Evolutionary conservation across 345 rosid genomes (phyloP).

Genomic region (Eucalyptus regnans): DNA sequence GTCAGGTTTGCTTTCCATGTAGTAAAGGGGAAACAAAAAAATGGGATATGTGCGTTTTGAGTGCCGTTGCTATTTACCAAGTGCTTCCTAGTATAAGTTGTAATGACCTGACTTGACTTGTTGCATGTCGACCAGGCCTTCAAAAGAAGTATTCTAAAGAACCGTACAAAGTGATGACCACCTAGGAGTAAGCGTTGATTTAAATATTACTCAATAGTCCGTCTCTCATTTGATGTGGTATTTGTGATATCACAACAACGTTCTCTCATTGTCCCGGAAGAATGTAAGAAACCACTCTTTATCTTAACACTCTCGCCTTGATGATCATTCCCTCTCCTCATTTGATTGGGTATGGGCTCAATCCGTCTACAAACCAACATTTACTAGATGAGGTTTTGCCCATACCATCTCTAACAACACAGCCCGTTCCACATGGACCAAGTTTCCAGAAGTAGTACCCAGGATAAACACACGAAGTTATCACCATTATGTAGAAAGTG

Average conservation of each 20-base stretch:
- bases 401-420: neutral
- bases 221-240: neutral
- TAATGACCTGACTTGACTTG: neutral
- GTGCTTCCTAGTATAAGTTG: neutral
- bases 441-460: neutral
- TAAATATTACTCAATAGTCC: neutral
- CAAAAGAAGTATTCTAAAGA: neutral
- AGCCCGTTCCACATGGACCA: neutral
- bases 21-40: neutral
- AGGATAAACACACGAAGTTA: neutral
- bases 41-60: neutral
- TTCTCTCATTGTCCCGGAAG: neutral
- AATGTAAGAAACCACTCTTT: neutral
- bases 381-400: neutral
- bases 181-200: neutral
- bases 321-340: neutral
- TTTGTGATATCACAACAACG: neutral
- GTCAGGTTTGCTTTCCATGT: neutral
- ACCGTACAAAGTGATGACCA: neutral
- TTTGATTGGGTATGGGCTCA: neutral
- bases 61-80: neutral
- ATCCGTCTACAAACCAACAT: neutral
- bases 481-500: neutral
- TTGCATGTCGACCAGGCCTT: neutral
- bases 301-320: neutral